Evolutionary conservation across 2,329 filamentous ascomycete species (phyloP).

Genomic region (Alternaria sp.): DNA sequence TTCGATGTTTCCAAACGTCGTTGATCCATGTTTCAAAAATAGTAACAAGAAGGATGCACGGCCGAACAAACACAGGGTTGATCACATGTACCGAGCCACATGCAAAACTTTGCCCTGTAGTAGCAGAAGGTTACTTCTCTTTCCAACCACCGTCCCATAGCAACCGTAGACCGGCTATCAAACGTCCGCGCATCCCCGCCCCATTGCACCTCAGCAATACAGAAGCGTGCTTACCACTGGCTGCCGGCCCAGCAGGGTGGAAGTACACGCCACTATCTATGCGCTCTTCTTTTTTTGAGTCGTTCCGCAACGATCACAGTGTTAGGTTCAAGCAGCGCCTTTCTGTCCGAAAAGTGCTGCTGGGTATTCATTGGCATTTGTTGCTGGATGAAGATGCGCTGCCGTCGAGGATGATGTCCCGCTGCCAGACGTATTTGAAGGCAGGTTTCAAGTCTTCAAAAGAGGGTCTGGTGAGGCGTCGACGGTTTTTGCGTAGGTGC

Average conservation of each 20-base stretch:
- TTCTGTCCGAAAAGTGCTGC: neutral
- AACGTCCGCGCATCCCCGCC: neutral
- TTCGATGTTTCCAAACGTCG: neutral
- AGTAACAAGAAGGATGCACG: neutral
- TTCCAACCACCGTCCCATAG: neutral
- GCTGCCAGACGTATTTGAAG: neutral
- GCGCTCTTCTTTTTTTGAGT: constrained; percentile 9
- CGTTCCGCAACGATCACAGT: constrained; percentile 13
- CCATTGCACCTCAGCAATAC: neutral
- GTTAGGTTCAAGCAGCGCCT: neutral
- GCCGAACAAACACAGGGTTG: neutral
- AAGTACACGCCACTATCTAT: constrained; percentile 3
- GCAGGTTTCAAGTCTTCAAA: neutral
- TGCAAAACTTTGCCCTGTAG: neutral
- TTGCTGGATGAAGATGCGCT: constrained; percentile 9
- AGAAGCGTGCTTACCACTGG: neutral
- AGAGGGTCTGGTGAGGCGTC: neutral
- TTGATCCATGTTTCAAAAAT: neutral
- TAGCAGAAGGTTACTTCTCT: constrained; percentile 6
- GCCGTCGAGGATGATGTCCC: neutral
- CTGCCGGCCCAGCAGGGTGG: constrained; percentile 14
- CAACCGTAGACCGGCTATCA: neutral
- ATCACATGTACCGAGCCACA: neutral
- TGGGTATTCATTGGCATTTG: constrained; percentile 2
- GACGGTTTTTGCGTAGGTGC: neutral